These are phyloP conservation scores for Heterococcus sp. DNA, from an alignment of 108 stramenopile species.

Conservation along the genomic window DNA sequence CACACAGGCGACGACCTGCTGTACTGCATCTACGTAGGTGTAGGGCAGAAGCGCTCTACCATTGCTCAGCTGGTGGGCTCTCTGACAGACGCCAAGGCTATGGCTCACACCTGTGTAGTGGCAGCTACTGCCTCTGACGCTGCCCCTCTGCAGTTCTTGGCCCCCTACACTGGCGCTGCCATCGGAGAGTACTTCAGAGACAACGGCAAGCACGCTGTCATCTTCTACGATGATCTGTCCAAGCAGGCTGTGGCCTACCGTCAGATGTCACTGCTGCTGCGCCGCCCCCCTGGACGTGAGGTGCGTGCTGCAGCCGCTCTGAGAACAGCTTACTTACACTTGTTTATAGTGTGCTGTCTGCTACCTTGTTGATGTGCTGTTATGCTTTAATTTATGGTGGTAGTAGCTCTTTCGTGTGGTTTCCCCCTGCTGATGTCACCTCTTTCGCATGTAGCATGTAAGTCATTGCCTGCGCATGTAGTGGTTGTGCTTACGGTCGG, in stretches of 20 bases:
- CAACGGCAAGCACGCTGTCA: slow-evolving; percentile 98
- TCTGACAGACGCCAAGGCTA: slow-evolving; percentile 92
- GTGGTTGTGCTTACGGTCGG: background rate
- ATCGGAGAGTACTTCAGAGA: slow-evolving; percentile 99
- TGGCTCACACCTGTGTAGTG: slow-evolving; percentile 95
- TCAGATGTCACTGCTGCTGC: slow-evolving; percentile 95
- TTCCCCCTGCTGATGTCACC: background rate
- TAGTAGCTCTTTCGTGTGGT: background rate
- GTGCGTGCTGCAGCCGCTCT: background rate
- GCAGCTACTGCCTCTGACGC: slow-evolving; percentile 99
- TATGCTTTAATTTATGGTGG: background rate
- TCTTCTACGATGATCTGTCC: slow-evolving; percentile 99
- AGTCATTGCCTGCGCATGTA: no score
- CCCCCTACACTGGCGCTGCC: slow-evolving; percentile 96
- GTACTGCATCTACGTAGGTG: slow-evolving; percentile 99
- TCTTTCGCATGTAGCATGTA: background rate
- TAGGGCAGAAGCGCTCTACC: slow-evolving; percentile 99
- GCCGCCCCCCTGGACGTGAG: slow-evolving; percentile 99
- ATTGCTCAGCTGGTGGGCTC: slow-evolving; percentile 98
- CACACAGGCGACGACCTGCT: slow-evolving; percentile 80
- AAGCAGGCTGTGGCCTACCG: slow-evolving; percentile 99
- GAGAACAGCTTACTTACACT: background rate
- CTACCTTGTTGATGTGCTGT: background rate
- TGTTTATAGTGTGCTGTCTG: background rate
- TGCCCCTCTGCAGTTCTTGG: slow-evolving; percentile 95